phyloP scores from a whole-genome alignment of 192 early-diverging fungal genomes.

The Paraglomus brasilianum region DNA sequence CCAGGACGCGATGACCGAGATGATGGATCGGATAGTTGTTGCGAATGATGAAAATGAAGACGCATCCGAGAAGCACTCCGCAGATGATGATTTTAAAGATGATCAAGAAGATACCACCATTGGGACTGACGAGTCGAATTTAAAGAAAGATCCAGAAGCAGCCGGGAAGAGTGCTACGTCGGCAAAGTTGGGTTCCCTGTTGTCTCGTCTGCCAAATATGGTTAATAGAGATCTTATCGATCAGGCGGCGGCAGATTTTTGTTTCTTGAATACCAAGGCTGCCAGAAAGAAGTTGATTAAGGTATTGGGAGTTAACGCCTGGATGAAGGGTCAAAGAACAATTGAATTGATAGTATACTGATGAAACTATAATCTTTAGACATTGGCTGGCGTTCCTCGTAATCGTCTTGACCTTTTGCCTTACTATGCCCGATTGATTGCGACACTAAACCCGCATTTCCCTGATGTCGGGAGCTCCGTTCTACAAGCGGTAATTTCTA shows the following conservation, averaged over 20 bases:
- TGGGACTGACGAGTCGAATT: neutral
- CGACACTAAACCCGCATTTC: constrained; percentile 81
- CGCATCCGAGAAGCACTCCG: constrained; percentile 28
- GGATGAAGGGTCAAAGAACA: too few species aligned
- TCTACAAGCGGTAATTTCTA: constrained; percentile 59
- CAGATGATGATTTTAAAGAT: constrained; percentile 32
- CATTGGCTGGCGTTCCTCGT: constrained; percentile 76
- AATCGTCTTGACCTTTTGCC: constrained; percentile 82
- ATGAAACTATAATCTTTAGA: constrained; percentile 29
- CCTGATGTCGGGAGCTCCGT: constrained; percentile 80
- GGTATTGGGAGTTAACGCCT: too few species aligned
- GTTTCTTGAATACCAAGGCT: constrained; percentile 81
- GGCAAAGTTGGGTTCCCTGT: constrained; percentile 62
- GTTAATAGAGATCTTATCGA: constrained; percentile 86
- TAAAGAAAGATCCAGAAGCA: constrained; percentile 21
- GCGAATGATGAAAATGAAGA: constrained; percentile 35
- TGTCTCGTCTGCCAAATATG: constrained; percentile 71
- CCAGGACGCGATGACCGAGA: constrained; percentile 25
- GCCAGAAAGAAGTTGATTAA: constrained; percentile 76
- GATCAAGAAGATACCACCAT: constrained; percentile 1
- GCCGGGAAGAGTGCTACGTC: constrained; percentile 36
- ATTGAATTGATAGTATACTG: too few species aligned
- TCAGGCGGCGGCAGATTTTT: constrained; percentile 88
- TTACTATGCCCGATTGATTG: constrained; percentile 88
- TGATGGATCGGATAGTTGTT: constrained; percentile 34